Conservation (phyloP, 192 early-diverging fungal genomes). For the Endogone sp. region DNA sequence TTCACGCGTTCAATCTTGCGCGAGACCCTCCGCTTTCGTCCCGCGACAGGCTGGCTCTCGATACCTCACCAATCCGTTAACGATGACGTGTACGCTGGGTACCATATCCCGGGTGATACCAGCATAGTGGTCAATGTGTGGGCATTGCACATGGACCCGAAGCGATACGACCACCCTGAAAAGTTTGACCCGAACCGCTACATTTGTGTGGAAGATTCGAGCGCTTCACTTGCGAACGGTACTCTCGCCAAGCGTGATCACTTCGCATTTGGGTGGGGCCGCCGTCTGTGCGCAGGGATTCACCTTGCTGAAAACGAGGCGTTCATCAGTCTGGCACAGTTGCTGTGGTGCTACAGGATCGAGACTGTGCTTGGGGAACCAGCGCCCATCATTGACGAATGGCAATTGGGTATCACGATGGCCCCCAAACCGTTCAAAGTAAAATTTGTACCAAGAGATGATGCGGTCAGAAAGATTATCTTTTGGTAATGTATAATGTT, state of each 20-base stretch:
- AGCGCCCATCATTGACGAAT: neutral
- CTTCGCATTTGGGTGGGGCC: conserved; percentile 10
- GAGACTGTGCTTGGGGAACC: neutral
- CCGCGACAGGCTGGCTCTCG: conserved; percentile 25
- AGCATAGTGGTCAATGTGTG: neutral
- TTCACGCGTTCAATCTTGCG: conserved; percentile 27
- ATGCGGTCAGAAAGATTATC: neutral
- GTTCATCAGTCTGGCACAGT: neutral
- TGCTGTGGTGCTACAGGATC: conserved; percentile 7
- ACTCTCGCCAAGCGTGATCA: neutral
- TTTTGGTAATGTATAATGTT: too few relatives aligned
- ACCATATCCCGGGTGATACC: conserved; percentile 1
- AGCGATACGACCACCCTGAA: conserved; percentile 1
- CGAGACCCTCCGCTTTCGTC: conserved; percentile 25
- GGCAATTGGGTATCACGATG: conserved; percentile 5
- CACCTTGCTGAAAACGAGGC: conserved; percentile 7
- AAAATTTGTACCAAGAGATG: conserved; percentile 15
- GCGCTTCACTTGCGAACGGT: neutral
- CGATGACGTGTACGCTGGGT: conserved; percentile 28
- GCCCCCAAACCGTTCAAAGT: conserved; percentile 21
- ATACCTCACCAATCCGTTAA: conserved; percentile 26
- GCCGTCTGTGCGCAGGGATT: conserved; percentile 8
- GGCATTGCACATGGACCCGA: conserved; percentile 1
- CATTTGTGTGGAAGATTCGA: neutral
- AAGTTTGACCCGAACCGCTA: conserved; percentile 15